Evolutionary conservation across 2,329 filamentous ascomycete species (phyloP).

Genomic region (Bipolaris bicolor): DNA sequence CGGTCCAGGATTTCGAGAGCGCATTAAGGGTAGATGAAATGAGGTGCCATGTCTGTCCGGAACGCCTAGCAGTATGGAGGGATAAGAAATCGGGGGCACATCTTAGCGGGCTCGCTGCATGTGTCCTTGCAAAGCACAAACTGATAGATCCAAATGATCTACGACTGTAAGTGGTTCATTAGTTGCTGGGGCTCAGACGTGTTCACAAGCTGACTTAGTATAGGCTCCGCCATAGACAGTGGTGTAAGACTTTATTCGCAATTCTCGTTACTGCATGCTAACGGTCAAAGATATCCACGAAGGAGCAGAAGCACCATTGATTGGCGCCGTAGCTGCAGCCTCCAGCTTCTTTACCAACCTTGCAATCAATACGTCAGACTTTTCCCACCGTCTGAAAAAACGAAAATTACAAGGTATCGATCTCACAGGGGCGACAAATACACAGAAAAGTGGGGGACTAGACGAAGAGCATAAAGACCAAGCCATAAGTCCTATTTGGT

Average conservation of each 20-base stretch:
- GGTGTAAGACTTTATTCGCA: conserved; percentile 18
- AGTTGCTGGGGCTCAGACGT: neutral
- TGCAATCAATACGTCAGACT: conserved; percentile 20
- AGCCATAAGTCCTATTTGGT: conserved; percentile 3
- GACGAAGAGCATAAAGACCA: neutral
- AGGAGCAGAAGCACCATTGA: conserved; percentile 22
- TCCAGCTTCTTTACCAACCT: conserved; percentile 17
- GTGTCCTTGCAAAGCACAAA: conserved; percentile 11
- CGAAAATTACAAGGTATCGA: neutral
- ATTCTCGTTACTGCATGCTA: neutral
- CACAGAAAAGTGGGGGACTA: neutral
- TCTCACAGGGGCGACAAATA: neutral
- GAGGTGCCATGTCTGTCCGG: conserved; percentile 29
- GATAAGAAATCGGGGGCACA: conserved; percentile 27
- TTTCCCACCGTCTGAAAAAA: conserved; percentile 17
- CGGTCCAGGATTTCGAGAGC: conserved; percentile 21
- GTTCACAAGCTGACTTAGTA: neutral
- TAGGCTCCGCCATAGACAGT: conserved; percentile 27
- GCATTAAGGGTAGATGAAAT: conserved; percentile 21
- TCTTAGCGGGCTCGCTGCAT: conserved; percentile 26
- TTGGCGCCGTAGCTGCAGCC: conserved; percentile 21
- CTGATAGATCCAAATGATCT: conserved; percentile 18
- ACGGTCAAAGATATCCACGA: conserved; percentile 23
- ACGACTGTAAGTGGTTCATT: conserved; percentile 16
- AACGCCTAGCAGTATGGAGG: conserved; percentile 26